Evolutionary conservation across 768 basidiomycete species (phyloP), one percentile per base, ranked within the genome.

Genomic region (Leccinellum luteum): DNA sequence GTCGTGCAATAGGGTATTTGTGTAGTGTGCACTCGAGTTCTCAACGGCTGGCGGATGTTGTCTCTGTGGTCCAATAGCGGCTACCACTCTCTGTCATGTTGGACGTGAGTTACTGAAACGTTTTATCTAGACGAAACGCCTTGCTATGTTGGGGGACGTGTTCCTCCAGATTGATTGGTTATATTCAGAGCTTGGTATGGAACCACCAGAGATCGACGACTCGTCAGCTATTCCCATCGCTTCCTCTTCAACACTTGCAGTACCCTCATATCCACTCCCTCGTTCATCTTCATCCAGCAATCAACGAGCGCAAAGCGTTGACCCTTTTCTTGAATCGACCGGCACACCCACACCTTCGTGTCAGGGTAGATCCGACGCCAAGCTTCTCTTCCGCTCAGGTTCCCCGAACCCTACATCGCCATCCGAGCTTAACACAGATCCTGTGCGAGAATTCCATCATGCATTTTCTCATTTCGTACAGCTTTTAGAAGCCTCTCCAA

Each of bases 101-200:
- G 6, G 9, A 3, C n/a, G 35, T 48, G n/a, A 25, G 48, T 51
- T 51, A 53, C 51, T 58, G 47, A 57, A 54, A 12, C 5, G 13
- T 49, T 35, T 44, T n/a, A 44, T 48, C 6, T 59, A 92, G 90
- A 73, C 79, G 27, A 89, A 87, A 67, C 85, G 91, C 27, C 77
- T 90, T 32, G 75, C 78, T 50, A 79, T 86, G 53, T 76, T 94
- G 23, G 83, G 85, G 7, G 73, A 75, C 9, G 78, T 82, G 31
- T 84, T 94, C 60, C 72, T 85, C 12, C 89, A 93, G 55, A 86
- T 94, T 32, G 90, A 93, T 68, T 90, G 86, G 83, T 74, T 95
- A 15, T 83, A 92, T 63, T 80, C 83, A 27, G 92, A 96, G 68
- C 83, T 98, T 6, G 94, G 90, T 25, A 82, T 93, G 34, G 56